A percentile compares a stretch with the other conserved stretches of the same genome.
phyloP scores from a whole-genome alignment of 345 rosid species.

The Erysimum cheiranthoides region DNA sequence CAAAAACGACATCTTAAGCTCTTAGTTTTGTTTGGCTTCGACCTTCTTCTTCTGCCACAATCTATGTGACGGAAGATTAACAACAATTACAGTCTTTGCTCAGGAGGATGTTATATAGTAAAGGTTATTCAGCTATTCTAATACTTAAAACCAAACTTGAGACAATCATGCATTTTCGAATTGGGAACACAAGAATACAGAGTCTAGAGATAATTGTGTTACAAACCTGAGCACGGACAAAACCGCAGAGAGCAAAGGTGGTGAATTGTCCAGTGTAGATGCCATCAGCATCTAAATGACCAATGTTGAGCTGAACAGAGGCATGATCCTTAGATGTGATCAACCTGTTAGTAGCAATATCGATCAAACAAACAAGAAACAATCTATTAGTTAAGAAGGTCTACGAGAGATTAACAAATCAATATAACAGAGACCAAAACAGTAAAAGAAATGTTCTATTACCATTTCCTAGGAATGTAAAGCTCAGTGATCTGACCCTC shows the following conservation, averaged over 20 bases:
- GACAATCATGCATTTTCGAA: background rate
- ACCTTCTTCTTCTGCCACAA: conserved; percentile 53
- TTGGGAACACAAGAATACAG: too few species aligned
- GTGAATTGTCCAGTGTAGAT: conserved; percentile 54
- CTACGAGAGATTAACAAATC: background rate
- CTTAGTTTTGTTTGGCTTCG: conserved; percentile 43
- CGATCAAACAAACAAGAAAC: conserved; percentile 2
- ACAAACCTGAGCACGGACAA: conserved; percentile 42
- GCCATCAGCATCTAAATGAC: conserved; percentile 68
- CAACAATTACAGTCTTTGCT: background rate
- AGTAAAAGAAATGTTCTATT: background rate
- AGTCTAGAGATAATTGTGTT: too few species aligned
- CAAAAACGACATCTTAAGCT: background rate
- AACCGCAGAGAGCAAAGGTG: conserved; percentile 57
- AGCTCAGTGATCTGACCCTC: conserved; percentile 80
- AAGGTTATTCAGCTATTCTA: background rate
- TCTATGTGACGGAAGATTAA: background rate
- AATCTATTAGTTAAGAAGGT: background rate
- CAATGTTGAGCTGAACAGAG: conserved; percentile 55
- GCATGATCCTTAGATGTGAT: conserved; percentile 62
- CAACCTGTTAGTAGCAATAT: conserved; percentile 62
- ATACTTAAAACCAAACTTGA: background rate
- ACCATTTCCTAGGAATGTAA: conserved; percentile 92
- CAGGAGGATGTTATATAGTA: background rate
- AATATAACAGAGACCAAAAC: background rate